Base-by-base conservation (phyloP, 768 basidiomycete species). In the Rhizopogon vesiculosus region DNA sequence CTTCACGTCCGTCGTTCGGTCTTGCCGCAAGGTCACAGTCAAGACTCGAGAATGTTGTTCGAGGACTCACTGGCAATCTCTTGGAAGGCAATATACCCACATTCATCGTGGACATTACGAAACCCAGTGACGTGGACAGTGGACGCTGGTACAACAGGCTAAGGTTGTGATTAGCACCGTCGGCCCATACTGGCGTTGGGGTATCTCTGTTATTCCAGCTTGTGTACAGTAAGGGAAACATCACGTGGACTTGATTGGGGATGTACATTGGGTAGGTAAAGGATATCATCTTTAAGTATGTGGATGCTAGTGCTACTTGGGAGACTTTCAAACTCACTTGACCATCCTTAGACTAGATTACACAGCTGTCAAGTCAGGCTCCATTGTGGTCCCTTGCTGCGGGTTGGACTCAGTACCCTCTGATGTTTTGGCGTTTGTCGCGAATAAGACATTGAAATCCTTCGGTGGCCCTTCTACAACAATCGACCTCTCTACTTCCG, bases 171-270 rank as follows among this genome's bases (percentile, higher is more conserved):
- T 93, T 56, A 91, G 88, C 63, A 73, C 85, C 31, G 81, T 89
- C 33, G 91, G 91, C 1, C 90, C 91, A 2, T 93, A 79, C 65
- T 85, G 82, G 79, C 65, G 66, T 6, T 89, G 78, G 72, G 88
- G 91, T 3, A 83, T 83, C n/a, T 78, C 82, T 8, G 85, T 93
- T 12, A 87, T 92, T 18, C 89, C 81, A 55, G 86, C 88, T 4
- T 96, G 93, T 59, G 88, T 86, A 5, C 73, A 73, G 38, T 73
- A 87, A 56, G 86, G 89, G 5, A 79, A 82, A 7, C 91, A 95
- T 69, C 95, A 96, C 66, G 84, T 93, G 28, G 95, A 98, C 69
- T 74, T 94, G 35, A 83, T 87, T 2, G 87, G 89, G 7, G 93
- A 95, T 66, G 70, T 78, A 0, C 71, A 75, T 3, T 93, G 86